A percentile compares a stretch with the other conserved stretches of the same genome.
Conservation (phyloP, 768 basidiomycete genomes). For the Pleurotus cornucopiae region DNA sequence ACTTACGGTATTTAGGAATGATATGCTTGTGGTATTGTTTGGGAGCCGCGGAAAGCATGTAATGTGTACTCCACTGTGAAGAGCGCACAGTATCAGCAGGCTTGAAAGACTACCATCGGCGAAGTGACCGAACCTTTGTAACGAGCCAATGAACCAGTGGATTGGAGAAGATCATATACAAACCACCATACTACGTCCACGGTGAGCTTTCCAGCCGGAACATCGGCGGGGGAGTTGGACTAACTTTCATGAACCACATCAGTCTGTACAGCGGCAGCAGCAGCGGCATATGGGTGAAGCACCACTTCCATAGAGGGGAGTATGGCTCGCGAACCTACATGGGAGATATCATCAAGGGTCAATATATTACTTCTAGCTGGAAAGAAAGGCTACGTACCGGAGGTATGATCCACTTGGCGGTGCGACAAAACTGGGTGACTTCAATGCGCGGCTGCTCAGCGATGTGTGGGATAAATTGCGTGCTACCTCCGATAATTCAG, state of each 20-base stretch:
- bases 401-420: conserved; percentile 43
- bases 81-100: too few relatives aligned
- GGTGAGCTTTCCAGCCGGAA: neutral
- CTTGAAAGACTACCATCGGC: neutral
- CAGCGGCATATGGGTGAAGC: conserved; percentile 35
- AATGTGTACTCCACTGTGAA: conserved; percentile 18
- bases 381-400: conserved; percentile 28
- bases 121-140: neutral
- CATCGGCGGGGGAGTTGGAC: neutral
- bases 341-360: too few relatives aligned
- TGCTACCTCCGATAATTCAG: conserved; percentile 24
- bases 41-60: conserved; percentile 39
- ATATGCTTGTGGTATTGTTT: conserved; percentile 38
- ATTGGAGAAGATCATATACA: neutral
- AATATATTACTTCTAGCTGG: too few relatives aligned
- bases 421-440: conserved; percentile 47
- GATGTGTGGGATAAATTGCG: conserved; percentile 47
- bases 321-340: neutral
- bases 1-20: conserved; percentile 45
- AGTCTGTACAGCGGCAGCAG: conserved; percentile 26
- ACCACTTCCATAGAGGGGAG: conserved; percentile 28
- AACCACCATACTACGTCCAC: conserved; percentile 7
- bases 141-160: neutral
- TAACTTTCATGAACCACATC: conserved; percentile 12
- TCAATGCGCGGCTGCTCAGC: conserved; percentile 33